A percentile compares a stretch with the other conserved stretches of the same genome.
Conservation (phyloP, 768 basidiomycete genomes). For the Exidia glandulosa region DNA sequence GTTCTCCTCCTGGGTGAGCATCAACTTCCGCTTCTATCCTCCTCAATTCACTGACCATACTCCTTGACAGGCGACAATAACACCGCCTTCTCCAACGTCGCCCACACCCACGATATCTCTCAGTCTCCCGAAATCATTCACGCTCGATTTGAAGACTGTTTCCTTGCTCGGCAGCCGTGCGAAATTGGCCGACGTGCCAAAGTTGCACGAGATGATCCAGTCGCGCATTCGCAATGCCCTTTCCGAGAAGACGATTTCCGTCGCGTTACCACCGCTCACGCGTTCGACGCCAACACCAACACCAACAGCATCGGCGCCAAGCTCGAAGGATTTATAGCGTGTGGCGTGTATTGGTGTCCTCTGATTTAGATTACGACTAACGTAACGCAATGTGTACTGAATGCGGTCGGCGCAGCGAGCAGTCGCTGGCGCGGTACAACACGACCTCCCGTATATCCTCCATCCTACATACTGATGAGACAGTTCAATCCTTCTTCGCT, state of each 20-base stretch:
- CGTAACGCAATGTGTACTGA: no score
- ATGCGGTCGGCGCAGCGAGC: no score
- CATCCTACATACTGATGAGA: no score
- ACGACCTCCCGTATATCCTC: no score
- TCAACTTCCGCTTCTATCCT: slow-evolving; percentile 4
- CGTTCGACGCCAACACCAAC: not conserved
- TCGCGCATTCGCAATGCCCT: slow-evolving; percentile 66
- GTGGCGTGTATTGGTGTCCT: no score
- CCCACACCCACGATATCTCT: slow-evolving; percentile 53
- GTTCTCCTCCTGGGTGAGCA: slow-evolving; percentile 25
- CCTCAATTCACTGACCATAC: not conserved
- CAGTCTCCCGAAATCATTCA: slow-evolving; percentile 75
- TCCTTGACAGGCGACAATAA: slow-evolving; percentile 44
- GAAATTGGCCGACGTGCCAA: slow-evolving; percentile 95
- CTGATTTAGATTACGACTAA: no score
- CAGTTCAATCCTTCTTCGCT: not conserved
- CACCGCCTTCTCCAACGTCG: slow-evolving; percentile 45
- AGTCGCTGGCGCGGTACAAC: no score
- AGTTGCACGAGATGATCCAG: slow-evolving; percentile 89
- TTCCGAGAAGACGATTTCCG: slow-evolving; percentile 16
- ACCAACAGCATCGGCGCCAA: not conserved
- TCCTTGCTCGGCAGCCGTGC: slow-evolving; percentile 93
- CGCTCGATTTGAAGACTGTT: slow-evolving; percentile 74
- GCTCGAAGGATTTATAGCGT: not conserved
- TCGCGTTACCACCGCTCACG: not conserved